Evolutionary conservation across 768 basidiomycete genomes (phyloP).

Genomic region (Rhizopogon rudus): DNA sequence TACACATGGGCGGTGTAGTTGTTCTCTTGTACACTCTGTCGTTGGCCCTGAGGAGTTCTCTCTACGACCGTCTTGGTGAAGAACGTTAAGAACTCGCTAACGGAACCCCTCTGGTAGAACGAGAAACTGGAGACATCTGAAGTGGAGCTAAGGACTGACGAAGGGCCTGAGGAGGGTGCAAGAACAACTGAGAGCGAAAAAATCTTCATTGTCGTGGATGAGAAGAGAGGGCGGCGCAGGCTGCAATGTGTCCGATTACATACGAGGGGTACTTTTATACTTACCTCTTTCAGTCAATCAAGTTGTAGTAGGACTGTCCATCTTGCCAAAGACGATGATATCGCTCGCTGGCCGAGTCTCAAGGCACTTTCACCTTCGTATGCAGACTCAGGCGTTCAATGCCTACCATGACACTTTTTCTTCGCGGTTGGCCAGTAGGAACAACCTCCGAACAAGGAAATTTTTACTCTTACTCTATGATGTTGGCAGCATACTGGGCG

Average conservation of each 20-base stretch:
- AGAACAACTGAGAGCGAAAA: slow-evolving; percentile 74
- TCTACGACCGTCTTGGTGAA: slow-evolving; percentile 91
- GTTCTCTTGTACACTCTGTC: slow-evolving; percentile 94
- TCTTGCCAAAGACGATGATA: not conserved
- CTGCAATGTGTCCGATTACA: not conserved
- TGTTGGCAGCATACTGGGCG: slow-evolving; percentile 39
- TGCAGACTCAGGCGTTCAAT: slow-evolving; percentile 51
- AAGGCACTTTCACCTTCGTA: slow-evolving; percentile 22
- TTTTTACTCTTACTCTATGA: slow-evolving; percentile 41
- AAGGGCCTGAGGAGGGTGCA: slow-evolving; percentile 58
- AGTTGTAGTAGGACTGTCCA: not conserved
- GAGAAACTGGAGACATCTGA: slow-evolving; percentile 87
- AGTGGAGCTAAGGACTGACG: slow-evolving; percentile 60
- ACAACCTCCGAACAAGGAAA: slow-evolving; percentile 19
- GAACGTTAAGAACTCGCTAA: slow-evolving; percentile 92
- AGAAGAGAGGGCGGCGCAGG: slow-evolving; percentile 1
- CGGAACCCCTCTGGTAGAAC: slow-evolving; percentile 87
- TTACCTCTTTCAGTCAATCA: too few relatives aligned
- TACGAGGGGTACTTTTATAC: not conserved
- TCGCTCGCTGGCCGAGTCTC: slow-evolving; percentile 14
- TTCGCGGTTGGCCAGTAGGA: slow-evolving; percentile 26
- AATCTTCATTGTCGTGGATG: slow-evolving; percentile 66
- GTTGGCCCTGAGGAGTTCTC: slow-evolving; percentile 79
- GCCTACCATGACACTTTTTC: slow-evolving; percentile 40
- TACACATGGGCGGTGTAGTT: slow-evolving; percentile 92